Evolutionary conservation across 2,329 filamentous ascomycete species (phyloP).

Genomic region (Diaporthe nobilis): DNA sequence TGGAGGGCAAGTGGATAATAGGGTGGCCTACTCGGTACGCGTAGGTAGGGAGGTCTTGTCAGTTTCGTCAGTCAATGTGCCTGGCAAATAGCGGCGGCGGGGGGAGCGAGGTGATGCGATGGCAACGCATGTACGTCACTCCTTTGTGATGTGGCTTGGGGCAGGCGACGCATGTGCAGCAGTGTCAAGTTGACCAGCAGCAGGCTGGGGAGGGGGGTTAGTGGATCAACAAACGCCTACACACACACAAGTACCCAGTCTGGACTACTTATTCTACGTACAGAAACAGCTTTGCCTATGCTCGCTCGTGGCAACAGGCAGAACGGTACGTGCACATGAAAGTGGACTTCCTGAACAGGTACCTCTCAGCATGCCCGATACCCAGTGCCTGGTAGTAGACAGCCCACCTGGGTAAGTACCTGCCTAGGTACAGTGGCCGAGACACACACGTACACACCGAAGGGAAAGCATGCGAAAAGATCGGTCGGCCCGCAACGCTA

Average conservation of each 20-base stretch:
- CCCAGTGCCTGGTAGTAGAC: neutral
- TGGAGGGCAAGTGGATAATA: conserved; percentile 5
- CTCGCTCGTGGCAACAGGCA: neutral
- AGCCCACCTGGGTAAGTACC: neutral
- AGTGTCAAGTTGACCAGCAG: neutral
- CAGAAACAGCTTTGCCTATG: neutral
- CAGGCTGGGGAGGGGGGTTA: neutral
- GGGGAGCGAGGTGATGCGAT: conserved; percentile 14
- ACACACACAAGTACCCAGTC: neutral
- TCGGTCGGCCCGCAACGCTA: neutral
- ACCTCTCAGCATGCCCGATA: neutral
- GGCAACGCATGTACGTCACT: conserved; percentile 36
- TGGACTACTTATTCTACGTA: neutral
- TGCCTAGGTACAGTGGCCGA: neutral
- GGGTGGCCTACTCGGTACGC: neutral
- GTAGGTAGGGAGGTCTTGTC: neutral
- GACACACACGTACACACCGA: neutral
- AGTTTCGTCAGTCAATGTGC: conserved; percentile 10
- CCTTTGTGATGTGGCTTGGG: conserved; percentile 37
- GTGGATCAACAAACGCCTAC: conserved; percentile 13
- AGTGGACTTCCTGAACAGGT: neutral
- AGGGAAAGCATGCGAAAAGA: neutral
- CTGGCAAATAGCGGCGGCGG: neutral
- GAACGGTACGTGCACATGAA: conserved; percentile 7
- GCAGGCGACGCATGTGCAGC: conserved; percentile 10